Percentiles rank a stretch among this genome's conserved stretches.
phyloP scores from a whole-genome alignment of 2,329 filamentous ascomycete genomes.

The Aureobasidium sp. region DNA sequence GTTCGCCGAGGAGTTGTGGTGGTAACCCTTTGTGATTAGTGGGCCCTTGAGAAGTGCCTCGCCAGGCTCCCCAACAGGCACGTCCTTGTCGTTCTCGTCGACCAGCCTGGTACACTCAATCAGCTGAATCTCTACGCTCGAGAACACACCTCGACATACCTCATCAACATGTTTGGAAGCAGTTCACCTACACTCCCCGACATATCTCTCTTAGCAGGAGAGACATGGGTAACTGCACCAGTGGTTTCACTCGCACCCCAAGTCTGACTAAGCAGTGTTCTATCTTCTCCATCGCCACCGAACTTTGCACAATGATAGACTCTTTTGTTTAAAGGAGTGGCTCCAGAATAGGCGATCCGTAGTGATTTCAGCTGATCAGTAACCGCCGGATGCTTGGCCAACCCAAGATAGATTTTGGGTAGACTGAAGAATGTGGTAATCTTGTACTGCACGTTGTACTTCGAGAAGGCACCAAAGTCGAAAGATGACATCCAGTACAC shows the following conservation, averaged over 20 bases:
- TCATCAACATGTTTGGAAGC: slow-evolving; percentile 37
- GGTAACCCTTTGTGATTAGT: slow-evolving; percentile 46
- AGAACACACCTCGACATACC: neutral
- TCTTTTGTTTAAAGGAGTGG: slow-evolving; percentile 47
- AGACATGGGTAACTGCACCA: slow-evolving; percentile 47
- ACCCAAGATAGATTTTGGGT: slow-evolving; percentile 66
- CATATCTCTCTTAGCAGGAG: neutral
- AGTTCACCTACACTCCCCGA: slow-evolving; percentile 45
- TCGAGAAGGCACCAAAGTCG: slow-evolving; percentile 61
- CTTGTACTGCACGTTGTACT: slow-evolving; percentile 54
- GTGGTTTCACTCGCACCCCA: slow-evolving; percentile 67
- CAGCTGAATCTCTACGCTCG: neutral
- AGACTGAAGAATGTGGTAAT: slow-evolving; percentile 66
- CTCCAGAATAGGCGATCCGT: slow-evolving; percentile 41
- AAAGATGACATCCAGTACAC: slow-evolving; percentile 72
- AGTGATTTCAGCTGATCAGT: slow-evolving; percentile 41
- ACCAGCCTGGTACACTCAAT: slow-evolving; percentile 34
- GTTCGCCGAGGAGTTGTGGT: slow-evolving; percentile 33
- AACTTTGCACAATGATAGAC: slow-evolving; percentile 53
- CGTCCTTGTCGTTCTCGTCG: slow-evolving; percentile 47
- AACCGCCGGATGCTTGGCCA: slow-evolving; percentile 63
- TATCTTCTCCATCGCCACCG: slow-evolving; percentile 51
- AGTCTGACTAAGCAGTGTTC: slow-evolving; percentile 44
- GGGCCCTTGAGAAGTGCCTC: slow-evolving; percentile 47
- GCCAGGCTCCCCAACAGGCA: slow-evolving; percentile 42